Base-by-base conservation (phyloP, 129 eudicot genomes). In the Oenanthe sinensis region DNA sequence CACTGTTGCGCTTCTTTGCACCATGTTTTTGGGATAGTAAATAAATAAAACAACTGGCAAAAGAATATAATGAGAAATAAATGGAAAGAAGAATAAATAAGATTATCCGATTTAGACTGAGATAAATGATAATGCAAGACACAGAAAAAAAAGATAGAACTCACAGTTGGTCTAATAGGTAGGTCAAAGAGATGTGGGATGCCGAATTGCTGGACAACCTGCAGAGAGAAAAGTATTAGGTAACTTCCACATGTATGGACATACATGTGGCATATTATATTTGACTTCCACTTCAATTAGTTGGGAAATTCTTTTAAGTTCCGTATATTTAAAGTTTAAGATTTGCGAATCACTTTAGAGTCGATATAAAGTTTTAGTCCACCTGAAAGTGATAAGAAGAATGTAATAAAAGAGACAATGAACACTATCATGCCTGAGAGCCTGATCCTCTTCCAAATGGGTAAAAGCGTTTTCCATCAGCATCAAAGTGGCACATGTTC, bases 381-480 rank as follows among this genome's bases (percentile, higher is more conserved):
- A 26, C 30, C 39, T n/a, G 14, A 14, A 74, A 26, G 8, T n/a
- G 40, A 44, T 39, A 45, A 46, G 46, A 14, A 28, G 11, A 26
- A 26, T 11, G 71, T 28, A 14, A 60, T 60, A 10, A 72, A 6
- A 45, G 58, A 13, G 55, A 44, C 37, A 50, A 24, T 50, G 70
- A 72, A 79, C 45, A 78, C 48, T 80, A 71, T 81, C 84, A 88
- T 84, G 89, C 99, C 95, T 96, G 97, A 76, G 99, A 82, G 43
- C 99, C 99, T 77, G 99, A 96, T 70, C 99, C 99, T 90, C 89
- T 89, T 81, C 99, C 99, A 87, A 96, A 96, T 40, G 99, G 99
- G 86, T 96, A 96, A 81, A 88, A 90, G 1, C 99, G 90, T 88
- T 96, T 96, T 78, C 99, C 99, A 55, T 96, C 99, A 22, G 97